These are phyloP conservation scores for Leccinellum luteum DNA, from an alignment of 768 basidiomycete genomes.

Conservation along the genomic window DNA sequence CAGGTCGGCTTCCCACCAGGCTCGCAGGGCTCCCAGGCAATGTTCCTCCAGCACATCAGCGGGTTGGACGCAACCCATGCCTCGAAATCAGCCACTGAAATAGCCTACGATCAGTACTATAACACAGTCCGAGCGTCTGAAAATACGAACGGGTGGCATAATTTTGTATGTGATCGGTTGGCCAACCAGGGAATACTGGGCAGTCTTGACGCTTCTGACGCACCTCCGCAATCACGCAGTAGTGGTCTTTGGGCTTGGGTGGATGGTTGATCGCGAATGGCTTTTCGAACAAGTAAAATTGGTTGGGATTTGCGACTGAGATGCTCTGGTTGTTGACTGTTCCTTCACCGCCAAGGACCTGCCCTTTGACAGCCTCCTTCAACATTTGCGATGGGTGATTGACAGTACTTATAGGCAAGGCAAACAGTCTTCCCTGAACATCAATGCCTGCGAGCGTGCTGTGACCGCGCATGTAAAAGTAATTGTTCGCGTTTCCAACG, in stretches of 20 bases:
- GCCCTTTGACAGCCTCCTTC: neutral
- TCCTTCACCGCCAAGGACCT: neutral
- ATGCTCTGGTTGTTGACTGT: conserved; percentile 2
- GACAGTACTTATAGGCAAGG: neutral
- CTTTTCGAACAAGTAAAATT: conserved; percentile 8
- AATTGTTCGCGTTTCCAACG: conserved; percentile 3
- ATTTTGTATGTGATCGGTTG: neutral
- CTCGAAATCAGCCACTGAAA: neutral
- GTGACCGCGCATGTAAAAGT: conserved; percentile 10
- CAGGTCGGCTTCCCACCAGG: neutral
- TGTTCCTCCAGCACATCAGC: conserved; percentile 1
- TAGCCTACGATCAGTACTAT: neutral
- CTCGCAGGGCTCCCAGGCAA: neutral
- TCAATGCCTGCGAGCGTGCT: conserved; percentile 9
- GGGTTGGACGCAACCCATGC: neutral
- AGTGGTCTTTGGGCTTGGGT: conserved; percentile 6
- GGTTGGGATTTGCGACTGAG: neutral
- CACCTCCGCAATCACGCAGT: conserved; percentile 4
- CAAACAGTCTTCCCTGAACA: conserved; percentile 2
- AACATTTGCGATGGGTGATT: neutral
- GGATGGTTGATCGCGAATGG: conserved; percentile 2
- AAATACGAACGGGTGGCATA: conserved; percentile 2
- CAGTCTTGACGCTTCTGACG: too few relatives aligned
- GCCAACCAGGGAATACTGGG: conserved; percentile 1
- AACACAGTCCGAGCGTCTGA: neutral